Percentiles rank a stretch among this genome's conserved stretches.
Conservation (phyloP, 2,329 filamentous ascomycete species). For the Fusarium continuum region DNA sequence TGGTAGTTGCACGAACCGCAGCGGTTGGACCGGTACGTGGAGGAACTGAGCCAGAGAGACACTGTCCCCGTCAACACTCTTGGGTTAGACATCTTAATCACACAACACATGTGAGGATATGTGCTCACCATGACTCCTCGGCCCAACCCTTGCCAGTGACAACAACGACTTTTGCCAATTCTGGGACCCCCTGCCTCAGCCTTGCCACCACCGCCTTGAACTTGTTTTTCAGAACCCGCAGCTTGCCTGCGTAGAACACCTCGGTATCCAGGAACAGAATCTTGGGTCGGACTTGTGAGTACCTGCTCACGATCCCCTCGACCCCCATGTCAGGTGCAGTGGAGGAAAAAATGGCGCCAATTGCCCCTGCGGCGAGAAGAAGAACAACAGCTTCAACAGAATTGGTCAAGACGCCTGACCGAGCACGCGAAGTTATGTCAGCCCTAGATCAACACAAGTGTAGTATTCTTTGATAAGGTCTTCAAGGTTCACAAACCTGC, state of each 20-base stretch:
- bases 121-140: neutral
- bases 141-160: neutral
- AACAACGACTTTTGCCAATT: neutral
- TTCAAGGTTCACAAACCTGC: neutral
- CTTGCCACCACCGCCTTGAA: neutral
- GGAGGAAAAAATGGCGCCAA: neutral
- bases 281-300: neutral
- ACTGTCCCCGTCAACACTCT: no score
- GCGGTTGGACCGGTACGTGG: neutral
- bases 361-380: neutral
- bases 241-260: neutral
- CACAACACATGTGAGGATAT: no score
- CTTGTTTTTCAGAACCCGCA: neutral
- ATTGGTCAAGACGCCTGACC: neutral
- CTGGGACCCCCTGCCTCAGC: neutral
- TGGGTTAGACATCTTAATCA: no score
- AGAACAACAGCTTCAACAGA: neutral
- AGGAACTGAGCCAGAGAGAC: neutral
- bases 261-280: neutral
- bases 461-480: neutral
- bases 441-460: no score
- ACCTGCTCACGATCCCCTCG: neutral
- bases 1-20: neutral
- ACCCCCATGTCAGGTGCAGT: neutral
- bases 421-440: no score